These are phyloP conservation scores for Cichorium intybus DNA, from an alignment of 140 eudicot species.

Conservation along the genomic window DNA sequence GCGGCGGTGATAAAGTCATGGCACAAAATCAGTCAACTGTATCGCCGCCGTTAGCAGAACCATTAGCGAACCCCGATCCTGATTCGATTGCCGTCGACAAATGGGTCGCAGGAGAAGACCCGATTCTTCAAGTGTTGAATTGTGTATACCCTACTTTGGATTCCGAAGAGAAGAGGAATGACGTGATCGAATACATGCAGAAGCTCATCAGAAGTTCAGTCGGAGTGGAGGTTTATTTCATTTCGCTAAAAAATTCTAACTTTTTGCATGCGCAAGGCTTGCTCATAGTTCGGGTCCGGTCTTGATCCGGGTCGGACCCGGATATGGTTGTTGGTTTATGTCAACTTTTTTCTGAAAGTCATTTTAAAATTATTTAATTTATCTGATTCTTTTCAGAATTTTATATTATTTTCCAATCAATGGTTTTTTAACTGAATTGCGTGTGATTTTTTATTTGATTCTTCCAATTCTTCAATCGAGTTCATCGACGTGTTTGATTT, in stretches of 20 bases:
- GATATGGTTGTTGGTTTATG: not conserved
- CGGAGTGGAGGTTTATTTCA: conserved; percentile 51
- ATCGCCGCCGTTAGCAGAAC: not conserved
- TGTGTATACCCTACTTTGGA: conserved; percentile 49
- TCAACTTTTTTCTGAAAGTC: not conserved
- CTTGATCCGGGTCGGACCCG: not conserved
- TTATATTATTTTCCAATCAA: not conserved
- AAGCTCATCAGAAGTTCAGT: conserved; percentile 4
- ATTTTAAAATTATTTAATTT: not conserved
- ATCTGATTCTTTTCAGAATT: not conserved
- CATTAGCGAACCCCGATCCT: conserved; percentile 29
- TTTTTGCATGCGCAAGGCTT: conserved; percentile 22
- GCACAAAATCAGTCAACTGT: not conserved
- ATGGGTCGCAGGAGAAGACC: conserved; percentile 35
- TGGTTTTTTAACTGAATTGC: not conserved
- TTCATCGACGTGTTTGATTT: not conserved
- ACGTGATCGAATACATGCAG: conserved; percentile 34
- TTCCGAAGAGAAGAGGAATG: conserved; percentile 45
- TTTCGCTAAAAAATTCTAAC: not conserved
- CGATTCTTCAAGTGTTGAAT: conserved; percentile 35
- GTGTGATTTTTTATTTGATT: not conserved
- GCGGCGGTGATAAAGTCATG: not conserved
- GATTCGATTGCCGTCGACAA: conserved; percentile 26
- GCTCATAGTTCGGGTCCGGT: not conserved
- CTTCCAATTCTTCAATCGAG: not conserved